Base-by-base conservation (phyloP, 2,329 filamentous ascomycete genomes). In the Diaporthe caulivora region DNA sequence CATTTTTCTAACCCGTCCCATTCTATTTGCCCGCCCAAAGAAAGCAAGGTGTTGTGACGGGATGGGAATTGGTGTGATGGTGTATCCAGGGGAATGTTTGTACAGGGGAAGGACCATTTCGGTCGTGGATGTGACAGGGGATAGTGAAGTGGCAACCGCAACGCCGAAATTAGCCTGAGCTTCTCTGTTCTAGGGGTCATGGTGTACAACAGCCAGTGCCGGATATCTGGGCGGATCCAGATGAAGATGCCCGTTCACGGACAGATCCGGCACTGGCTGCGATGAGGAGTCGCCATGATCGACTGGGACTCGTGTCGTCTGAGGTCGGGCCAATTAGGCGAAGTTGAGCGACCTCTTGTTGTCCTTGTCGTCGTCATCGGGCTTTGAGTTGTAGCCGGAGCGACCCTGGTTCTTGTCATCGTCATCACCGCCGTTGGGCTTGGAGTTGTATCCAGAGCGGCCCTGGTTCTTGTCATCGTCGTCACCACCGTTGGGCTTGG, bases 361-460 rank as follows among this genome's bases (percentile, higher is more conserved):
- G 64, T 80, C 77, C 74, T 78, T 78, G 70, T 80, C 76, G 31
- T 79, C 78, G 26, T 79, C 73, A 26, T 75, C 71, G 17, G 73
- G 73, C 73, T 73, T 75, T 54, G 73, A 75, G 83, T 87, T 87
- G 83, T 87, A 87, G 74, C 86, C 85, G 65, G 82, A 84, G 74
- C 85, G 85, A 79, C 86, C 86, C 71, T 83, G 81, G 80, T 83
- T 81, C 76, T 80, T 78, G 73, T 70, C 42, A 71, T 80, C 77
- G 47, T 80, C 75, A 49, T 82, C 72, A 15, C 72, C 67, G 53
- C 72, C 67, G 53, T 73, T 75, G 71, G 73, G 73, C 73, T 75
- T 75, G 73, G 53, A 62, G 83, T 87, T 87, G 82, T 87, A 87
- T 76, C 85, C 85, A 69, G 82, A 84, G 75, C 85, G 85, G 80